A percentile compares a stretch with the other conserved stretches of the same genome.
These are phyloP conservation scores for Kingdonia uniflora DNA, from an alignment of 164 flowering plant genomes.

Conservation along the genomic window DNA sequence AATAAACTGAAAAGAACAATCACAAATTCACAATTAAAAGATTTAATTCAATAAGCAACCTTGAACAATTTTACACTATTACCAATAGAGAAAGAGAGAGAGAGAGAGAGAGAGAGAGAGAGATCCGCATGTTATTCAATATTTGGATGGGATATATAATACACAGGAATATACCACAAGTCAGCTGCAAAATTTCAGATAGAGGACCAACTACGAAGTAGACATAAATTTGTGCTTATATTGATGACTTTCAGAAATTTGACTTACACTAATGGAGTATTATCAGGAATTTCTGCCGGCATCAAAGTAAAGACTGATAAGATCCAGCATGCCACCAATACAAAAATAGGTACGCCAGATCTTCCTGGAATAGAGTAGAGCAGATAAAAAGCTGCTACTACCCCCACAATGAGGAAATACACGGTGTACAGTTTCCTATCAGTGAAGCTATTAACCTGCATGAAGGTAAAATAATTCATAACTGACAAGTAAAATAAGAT, in stretches of 20 bases:
- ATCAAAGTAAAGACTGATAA: slow-evolving; percentile 78
- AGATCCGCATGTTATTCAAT: no score
- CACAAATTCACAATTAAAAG: no score
- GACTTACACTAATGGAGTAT: slow-evolving; percentile 77
- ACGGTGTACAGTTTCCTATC: slow-evolving; percentile 85
- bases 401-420: slow-evolving; percentile 60
- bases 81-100: no score
- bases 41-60: no score
- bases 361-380: slow-evolving; percentile 35
- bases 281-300: slow-evolving; percentile 98
- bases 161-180: no score
- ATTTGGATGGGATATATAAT: no score
- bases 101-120: no score
- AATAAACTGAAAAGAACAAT: neutral
- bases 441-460: slow-evolving; percentile 86
- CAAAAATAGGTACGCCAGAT: slow-evolving; percentile 47
- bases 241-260: neutral
- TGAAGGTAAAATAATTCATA: slow-evolving; percentile 10
- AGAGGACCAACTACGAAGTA: neutral
- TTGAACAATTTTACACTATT: no score
- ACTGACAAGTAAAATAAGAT: no score
- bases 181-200: no score
- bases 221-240: no score
- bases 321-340: slow-evolving; percentile 67
- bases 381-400: slow-evolving; percentile 44